Evolutionary conservation across 2,329 filamentous ascomycete genomes (phyloP).

Genomic region (Aspergillus aculeatinus): DNA sequence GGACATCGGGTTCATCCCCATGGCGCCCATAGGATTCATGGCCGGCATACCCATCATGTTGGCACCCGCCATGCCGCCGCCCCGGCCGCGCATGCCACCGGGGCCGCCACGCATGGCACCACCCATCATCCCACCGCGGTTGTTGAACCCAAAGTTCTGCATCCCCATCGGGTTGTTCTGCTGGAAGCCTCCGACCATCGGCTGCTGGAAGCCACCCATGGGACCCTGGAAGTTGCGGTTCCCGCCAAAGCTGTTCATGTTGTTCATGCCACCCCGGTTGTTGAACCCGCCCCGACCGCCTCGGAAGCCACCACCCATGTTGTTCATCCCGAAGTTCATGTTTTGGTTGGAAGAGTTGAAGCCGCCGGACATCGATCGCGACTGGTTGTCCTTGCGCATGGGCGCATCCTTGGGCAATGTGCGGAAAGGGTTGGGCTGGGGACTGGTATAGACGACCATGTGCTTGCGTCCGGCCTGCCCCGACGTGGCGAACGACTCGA

Average conservation of each 20-base stretch:
- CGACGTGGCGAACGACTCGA: slow-evolving; percentile 65
- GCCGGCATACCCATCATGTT: slow-evolving; percentile 54
- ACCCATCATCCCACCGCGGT: slow-evolving; percentile 56
- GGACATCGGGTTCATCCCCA: slow-evolving; percentile 55
- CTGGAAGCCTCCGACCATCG: slow-evolving; percentile 49
- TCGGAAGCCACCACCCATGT: slow-evolving; percentile 54
- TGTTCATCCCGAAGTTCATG: slow-evolving; percentile 44
- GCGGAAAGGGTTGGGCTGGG: slow-evolving; percentile 80
- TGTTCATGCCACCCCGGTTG: slow-evolving; percentile 32
- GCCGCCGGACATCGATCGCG: slow-evolving; percentile 48
- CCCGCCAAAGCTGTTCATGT: slow-evolving; percentile 52
- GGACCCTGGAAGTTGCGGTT: slow-evolving; percentile 51
- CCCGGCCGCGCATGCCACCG: slow-evolving; percentile 59
- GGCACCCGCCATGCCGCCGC: slow-evolving; percentile 59
- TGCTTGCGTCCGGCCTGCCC: slow-evolving; percentile 64
- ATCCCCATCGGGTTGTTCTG: slow-evolving; percentile 51
- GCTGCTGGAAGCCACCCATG: slow-evolving; percentile 45
- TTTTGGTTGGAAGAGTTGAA: slow-evolving; percentile 44
- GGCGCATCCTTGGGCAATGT: slow-evolving; percentile 88
- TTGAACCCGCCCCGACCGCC: slow-evolving; percentile 48
- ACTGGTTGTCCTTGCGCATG: slow-evolving; percentile 63
- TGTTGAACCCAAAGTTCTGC: slow-evolving; percentile 50
- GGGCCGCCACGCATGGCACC: slow-evolving; percentile 54
- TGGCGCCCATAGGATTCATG: slow-evolving; percentile 53
- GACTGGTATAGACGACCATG: slow-evolving; percentile 71